Conservation (phyloP, 495 filamentous ascomycete species). For the Penicillium manginii region DNA sequence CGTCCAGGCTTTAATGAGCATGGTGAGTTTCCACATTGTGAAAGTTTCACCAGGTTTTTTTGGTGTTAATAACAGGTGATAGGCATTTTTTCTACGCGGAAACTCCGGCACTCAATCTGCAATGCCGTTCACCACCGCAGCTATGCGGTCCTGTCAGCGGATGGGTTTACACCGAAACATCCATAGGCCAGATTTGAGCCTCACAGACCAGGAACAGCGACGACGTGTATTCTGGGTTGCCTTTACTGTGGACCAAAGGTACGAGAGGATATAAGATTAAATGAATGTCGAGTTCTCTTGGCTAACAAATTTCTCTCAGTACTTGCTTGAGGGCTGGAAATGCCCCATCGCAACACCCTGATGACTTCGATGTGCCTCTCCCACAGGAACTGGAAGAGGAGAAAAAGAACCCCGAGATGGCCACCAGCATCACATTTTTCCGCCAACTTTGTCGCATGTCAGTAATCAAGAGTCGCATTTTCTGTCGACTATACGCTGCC, state of each 20-base stretch:
- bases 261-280: conserved; percentile 4
- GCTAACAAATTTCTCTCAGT: conserved; percentile 32
- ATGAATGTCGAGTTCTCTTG: neutral
- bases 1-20: conserved; percentile 90
- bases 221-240: conserved; percentile 98
- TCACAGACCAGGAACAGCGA: conserved; percentile 85
- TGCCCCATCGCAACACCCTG: conserved; percentile 88
- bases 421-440: conserved; percentile 82
- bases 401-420: conserved; percentile 69
- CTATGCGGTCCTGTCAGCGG: conserved; percentile 84
- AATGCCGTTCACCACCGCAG: conserved; percentile 86
- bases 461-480: conserved; percentile 88
- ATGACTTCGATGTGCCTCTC: conserved; percentile 94
- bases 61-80: conserved; percentile 12
- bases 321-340: conserved; percentile 86
- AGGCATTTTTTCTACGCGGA: conserved; percentile 89
- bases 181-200: conserved; percentile 79
- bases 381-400: conserved; percentile 78
- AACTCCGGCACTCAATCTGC: conserved; percentile 92
- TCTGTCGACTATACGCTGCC: conserved; percentile 83
- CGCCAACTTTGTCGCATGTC: conserved; percentile 85
- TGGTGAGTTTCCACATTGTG: conserved; percentile 54
- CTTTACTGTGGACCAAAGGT: conserved; percentile 93
- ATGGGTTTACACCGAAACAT: conserved; percentile 95
- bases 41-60: neutral